Conservation (phyloP, 1,284 basidiomycete species). For the Cutaneotrichosporon dermatis region DNA sequence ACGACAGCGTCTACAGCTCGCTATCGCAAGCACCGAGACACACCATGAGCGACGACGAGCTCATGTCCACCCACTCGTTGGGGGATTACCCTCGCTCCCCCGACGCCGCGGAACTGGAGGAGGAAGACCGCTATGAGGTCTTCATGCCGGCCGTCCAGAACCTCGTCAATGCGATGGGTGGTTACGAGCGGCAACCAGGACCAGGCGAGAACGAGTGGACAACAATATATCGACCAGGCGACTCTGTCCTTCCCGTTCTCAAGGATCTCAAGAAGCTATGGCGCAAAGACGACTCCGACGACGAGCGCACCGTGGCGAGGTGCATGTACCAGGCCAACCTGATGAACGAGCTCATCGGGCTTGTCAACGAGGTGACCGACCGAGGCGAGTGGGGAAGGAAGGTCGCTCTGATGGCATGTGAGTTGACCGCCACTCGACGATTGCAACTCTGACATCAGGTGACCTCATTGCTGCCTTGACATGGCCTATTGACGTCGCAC, state of each 20-base stretch:
- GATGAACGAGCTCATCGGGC: constrained; percentile 79
- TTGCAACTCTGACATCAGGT: constrained; percentile 38
- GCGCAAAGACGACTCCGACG: constrained; percentile 90
- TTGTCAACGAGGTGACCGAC: constrained; percentile 67
- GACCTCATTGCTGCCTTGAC: constrained; percentile 92
- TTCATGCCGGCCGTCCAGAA: constrained; percentile 46
- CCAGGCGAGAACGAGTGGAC: constrained; percentile 36
- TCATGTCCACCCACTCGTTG: background rate
- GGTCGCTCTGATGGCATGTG: constrained; percentile 72
- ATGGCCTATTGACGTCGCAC: constrained; percentile 91
- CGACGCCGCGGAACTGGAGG: constrained; percentile 3
- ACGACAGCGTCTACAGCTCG: background rate
- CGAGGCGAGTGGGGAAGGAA: constrained; percentile 61
- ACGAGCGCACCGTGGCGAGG: constrained; percentile 86
- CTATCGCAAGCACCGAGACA: too few species aligned
- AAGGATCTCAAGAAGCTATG: constrained; percentile 91
- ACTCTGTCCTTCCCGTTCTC: constrained; percentile 75
- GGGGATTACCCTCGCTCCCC: background rate
- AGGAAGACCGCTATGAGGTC: constrained; percentile 35
- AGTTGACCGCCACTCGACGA: background rate
- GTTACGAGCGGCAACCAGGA: constrained; percentile 51
- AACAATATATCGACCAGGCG: constrained; percentile 72
- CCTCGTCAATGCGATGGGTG: constrained; percentile 47
- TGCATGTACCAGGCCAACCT: constrained; percentile 80
- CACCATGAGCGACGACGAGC: background rate